Evolutionary conservation across 192 early-diverging fungal species (phyloP), one percentile per base, ranked within the genome.

Genomic region (Gaertneriomyces semiglobifer): DNA sequence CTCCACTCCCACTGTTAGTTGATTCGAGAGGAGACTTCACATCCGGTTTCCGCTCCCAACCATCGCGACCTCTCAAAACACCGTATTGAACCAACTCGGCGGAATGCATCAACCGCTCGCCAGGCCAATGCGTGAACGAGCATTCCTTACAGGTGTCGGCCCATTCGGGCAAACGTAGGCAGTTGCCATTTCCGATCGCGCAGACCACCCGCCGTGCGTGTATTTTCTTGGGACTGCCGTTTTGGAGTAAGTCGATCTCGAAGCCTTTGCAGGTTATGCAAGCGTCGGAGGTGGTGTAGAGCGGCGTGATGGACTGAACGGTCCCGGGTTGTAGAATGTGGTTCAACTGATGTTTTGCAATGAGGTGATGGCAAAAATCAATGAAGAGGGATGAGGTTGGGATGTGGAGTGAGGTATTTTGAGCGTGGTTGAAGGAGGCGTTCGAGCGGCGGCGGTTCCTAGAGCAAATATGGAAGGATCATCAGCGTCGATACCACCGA

Each of bases 211-310:
- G 48, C 12, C 14, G 18, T 50, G 48, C 48, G 48, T 50, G 48
- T 12, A 50, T 50, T 50, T 50, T 50, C 48, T 2, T 50, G 48
- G 14, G 18, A 50, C 18, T 12, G 12, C 48, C 48, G 18, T 50
- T 50, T 12, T 50, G 48, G 12, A 1, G 48, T n/a, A 0, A 16
- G 18, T 50, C 48, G 18, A 50, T 50, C 48, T 50, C 48, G 48
- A 50, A 50, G 2, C 48, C 48, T 50, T 50, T 50, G 48, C 48
- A 50, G 48, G 18, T 50, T n/a, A n/a, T 50, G 48, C 48, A 50
- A n/a, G n/a, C n/a, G n/a, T n/a, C n/a, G 18, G 48, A 50, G 48
- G 14, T 50, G 48, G 12, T 16, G 48, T n/a, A 50, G 14, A 50
- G 0, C 12, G 48, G 48, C 48, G 12, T 50, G 48, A 50, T 50